Conservation (phyloP, 2,329 filamentous ascomycete genomes). For the Colletotrichum sp. region DNA sequence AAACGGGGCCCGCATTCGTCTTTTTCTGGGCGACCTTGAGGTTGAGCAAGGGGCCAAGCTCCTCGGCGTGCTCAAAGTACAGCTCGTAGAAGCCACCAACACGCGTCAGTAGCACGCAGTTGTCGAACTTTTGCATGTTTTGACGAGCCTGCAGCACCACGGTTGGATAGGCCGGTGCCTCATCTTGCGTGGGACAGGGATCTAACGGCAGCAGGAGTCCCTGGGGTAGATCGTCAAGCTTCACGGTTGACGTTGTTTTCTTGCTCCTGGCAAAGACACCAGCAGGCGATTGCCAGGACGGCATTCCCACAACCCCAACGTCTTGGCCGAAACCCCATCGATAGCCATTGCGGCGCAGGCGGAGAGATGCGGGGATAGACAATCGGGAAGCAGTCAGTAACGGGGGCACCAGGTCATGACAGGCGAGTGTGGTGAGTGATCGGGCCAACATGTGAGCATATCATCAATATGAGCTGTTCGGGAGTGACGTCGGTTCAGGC, state of each 20-base stretch:
- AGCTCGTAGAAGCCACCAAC: constrained; percentile 98
- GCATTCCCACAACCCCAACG: neutral
- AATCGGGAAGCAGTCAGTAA: neutral
- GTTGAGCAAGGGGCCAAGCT: constrained; percentile 84
- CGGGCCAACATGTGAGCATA: constrained; percentile 21
- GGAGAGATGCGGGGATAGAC: constrained; percentile 2
- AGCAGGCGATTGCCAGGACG: neutral
- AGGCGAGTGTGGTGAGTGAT: constrained; percentile 15
- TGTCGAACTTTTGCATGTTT: constrained; percentile 89
- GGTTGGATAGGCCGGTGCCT: constrained; percentile 74
- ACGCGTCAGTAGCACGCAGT: constrained; percentile 89
- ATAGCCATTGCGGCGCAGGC: constrained; percentile 1
- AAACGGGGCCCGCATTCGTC: constrained; percentile 77
- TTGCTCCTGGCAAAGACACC: constrained; percentile 46
- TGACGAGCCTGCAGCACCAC: constrained; percentile 85
- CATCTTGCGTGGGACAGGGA: constrained; percentile 46
- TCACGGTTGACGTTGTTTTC: constrained; percentile 60
- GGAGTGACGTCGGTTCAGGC: neutral
- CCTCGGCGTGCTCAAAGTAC: constrained; percentile 94
- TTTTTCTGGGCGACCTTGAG: constrained; percentile 82
- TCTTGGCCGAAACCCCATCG: neutral
- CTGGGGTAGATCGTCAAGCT: constrained; percentile 63
- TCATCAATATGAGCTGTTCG: constrained; percentile 19
- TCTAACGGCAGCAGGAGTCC: constrained; percentile 46
- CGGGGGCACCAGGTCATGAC: constrained; percentile 9